These are phyloP conservation scores for Ilyonectria destructans DNA, from an alignment of 2,329 filamentous ascomycete species.

Conservation along the genomic window DNA sequence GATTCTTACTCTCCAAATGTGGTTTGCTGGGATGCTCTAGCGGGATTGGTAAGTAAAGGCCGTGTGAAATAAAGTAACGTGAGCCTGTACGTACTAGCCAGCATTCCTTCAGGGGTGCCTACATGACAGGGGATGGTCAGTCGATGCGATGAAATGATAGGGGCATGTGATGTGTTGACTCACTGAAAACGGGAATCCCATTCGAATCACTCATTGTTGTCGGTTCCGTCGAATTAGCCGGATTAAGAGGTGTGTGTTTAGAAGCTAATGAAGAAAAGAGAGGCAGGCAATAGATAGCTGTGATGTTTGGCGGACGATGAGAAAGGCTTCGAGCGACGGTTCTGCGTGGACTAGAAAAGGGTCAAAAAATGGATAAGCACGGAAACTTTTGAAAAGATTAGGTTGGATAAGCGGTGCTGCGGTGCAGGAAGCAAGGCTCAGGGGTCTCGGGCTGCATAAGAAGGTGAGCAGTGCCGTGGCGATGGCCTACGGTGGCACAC, in stretches of 20 bases:
- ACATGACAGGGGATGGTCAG: constrained; percentile 2
- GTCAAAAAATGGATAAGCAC: constrained; percentile 10
- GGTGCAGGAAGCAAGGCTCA: no score
- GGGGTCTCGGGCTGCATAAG: constrained; percentile 12
- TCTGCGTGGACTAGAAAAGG: constrained; percentile 11
- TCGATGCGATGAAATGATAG: neutral
- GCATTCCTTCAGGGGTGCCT: constrained; percentile 32
- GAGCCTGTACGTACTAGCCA: constrained; percentile 24
- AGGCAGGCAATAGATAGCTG: neutral
- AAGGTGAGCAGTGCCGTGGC: neutral
- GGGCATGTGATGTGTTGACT: neutral
- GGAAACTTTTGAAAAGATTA: neutral
- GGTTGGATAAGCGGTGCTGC: neutral
- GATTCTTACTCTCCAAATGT: constrained; percentile 26
- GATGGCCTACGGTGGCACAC: neutral
- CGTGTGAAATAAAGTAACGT: neutral
- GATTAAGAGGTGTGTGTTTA: neutral
- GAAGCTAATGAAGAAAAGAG: neutral
- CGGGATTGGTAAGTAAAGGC: neutral
- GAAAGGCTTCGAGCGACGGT: neutral
- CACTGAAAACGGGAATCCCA: constrained; percentile 21
- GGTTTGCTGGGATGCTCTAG: constrained; percentile 26
- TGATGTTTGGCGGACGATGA: constrained; percentile 4
- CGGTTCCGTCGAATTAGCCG: constrained; percentile 3
- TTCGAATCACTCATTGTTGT: constrained; percentile 1